A percentile compares a stretch with the other conserved stretches of the same genome.
Conservation (phyloP, 1,284 basidiomycete genomes). For the Moniliophthora roreri region DNA sequence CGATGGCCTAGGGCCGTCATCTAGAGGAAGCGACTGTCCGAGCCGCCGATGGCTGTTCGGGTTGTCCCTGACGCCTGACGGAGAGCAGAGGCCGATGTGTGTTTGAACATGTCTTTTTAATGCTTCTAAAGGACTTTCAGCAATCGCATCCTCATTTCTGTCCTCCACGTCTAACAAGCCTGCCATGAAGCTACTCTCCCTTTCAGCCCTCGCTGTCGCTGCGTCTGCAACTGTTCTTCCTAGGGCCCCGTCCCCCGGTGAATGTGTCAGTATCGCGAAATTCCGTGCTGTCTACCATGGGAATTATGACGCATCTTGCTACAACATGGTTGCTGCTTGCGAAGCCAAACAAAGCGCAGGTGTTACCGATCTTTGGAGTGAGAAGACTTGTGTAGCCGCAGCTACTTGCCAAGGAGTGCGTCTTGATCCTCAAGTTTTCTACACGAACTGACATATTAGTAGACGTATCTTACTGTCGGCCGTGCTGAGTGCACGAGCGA, state of each 20-base stretch:
- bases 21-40: no score
- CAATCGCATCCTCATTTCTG: no score
- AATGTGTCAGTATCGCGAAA: conserved; percentile 9
- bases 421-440: conserved; percentile 5
- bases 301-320: conserved; percentile 6
- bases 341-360: background rate
- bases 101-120: no score
- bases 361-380: conserved; percentile 5
- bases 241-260: background rate
- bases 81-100: no score
- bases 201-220: no score
- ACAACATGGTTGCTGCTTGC: conserved; percentile 1
- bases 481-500: background rate
- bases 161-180: no score
- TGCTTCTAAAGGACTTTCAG: no score
- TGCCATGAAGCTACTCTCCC: no score
- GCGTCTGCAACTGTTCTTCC: background rate
- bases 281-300: conserved; percentile 6
- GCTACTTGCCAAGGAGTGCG: conserved; percentile 11
- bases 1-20: no score
- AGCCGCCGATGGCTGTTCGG: no score
- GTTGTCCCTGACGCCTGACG: no score
- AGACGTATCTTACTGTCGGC: no score
- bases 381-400: conserved; percentile 9
- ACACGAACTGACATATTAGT: background rate